Evolutionary conservation across 2,329 filamentous ascomycete genomes (phyloP).

Genomic region (Ophiocordyceps sinensis): DNA sequence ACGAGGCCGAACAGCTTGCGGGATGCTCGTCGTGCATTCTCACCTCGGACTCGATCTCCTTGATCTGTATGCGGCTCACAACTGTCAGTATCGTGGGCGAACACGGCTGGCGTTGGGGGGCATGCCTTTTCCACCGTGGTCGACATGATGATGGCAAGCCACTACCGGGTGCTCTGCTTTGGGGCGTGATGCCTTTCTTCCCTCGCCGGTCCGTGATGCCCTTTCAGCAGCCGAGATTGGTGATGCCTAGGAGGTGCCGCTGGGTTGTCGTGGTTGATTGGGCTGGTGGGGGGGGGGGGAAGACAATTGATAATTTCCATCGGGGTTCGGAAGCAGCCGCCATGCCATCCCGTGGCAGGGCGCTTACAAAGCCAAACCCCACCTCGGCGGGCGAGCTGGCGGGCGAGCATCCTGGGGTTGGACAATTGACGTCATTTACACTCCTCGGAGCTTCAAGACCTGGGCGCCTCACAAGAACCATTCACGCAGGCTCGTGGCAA

Average conservation of each 20-base stretch:
- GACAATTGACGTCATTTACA: too few relatives aligned
- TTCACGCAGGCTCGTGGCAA: too few relatives aligned
- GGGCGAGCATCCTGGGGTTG: too few relatives aligned
- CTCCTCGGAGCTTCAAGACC: too few relatives aligned
- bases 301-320: constrained; percentile 26
- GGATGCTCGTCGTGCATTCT: constrained; percentile 15
- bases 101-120: background rate
- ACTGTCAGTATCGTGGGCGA: background rate
- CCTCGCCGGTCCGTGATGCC: background rate
- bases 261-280: constrained; percentile 1
- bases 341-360: too few relatives aligned
- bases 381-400: too few relatives aligned
- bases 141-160: constrained; percentile 57
- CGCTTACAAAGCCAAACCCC: too few relatives aligned
- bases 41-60: constrained; percentile 91
- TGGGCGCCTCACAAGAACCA: too few relatives aligned
- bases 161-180: background rate
- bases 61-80: constrained; percentile 49
- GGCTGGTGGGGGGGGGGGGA: constrained; percentile 23
- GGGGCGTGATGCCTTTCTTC: background rate
- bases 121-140: constrained; percentile 90
- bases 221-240: background rate
- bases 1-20: background rate
- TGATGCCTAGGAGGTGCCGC: background rate
- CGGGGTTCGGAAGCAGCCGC: constrained; percentile 4